Base-by-base conservation (phyloP, 164 flowering plant genomes). In the Piper longum region DNA sequence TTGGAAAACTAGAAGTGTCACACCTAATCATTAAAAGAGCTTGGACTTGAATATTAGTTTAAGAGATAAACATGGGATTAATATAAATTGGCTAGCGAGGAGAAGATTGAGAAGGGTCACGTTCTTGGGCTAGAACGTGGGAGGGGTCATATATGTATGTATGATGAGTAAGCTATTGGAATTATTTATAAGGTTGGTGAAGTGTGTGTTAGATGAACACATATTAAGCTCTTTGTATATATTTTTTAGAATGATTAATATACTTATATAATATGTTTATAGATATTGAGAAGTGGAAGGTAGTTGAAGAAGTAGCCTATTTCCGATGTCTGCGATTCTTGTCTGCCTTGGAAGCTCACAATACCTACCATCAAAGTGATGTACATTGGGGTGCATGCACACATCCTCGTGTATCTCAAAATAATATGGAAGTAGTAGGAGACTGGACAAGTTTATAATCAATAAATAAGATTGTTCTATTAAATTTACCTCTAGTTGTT, bases 271-370 rank as follows among this genome's bases (percentile, higher is more conserved):
- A 26, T 26, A 26, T 26, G 36, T 26, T 26, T 26, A 26, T 26
- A 26, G 1, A 26, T 26, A 0, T 26, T 26, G 36, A 26, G 36
- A 26, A 26, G 36, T 26, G 36, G 36, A 26, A 26, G 36, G 36
- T 1, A 26, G 36, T 43, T 12, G 12, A 43, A 6, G 54, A 60
- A 57, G 44, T 36, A 12, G 52, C 54, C 40, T n/a, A 64, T 26
- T 26, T 64, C 67, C 43, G 61, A 39, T 9, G 39, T 7, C 43
- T 58, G 56, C 39, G 45, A 58, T 65, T 57, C 41, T 58, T 65
- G 67, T 36, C 56, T 19, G 55, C 56, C 48, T 45, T 19, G 16
- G 12, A 44, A 56, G 54, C 36, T 16, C 19, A 44, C 58, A 26
- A 26, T 26, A 26, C 36, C 36, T 26, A 65, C 56, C 67, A 43